A percentile compares a stretch with the other conserved stretches of the same genome.
Evolutionary conservation across 768 basidiomycete species (phyloP).

Genomic region (Auricularia sp.): DNA sequence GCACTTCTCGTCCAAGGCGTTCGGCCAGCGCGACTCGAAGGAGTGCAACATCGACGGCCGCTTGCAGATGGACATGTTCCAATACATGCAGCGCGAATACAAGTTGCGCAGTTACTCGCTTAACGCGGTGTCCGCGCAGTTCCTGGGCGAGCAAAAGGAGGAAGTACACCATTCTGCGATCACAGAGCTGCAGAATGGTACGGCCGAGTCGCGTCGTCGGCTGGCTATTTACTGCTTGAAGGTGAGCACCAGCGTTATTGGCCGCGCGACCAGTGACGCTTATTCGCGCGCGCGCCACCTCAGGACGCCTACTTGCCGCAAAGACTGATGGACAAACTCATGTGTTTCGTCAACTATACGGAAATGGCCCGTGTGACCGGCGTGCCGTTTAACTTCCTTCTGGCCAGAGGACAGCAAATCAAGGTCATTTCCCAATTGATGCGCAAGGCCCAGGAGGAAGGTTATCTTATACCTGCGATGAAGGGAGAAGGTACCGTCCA

Average conservation of each 20-base stretch:
- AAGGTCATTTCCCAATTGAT: conserved; percentile 95
- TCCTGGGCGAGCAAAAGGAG: conserved; percentile 97
- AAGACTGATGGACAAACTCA: conserved; percentile 89
- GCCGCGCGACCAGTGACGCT: too few relatives aligned
- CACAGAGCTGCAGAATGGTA: conserved; percentile 95
- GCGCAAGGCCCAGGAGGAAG: conserved; percentile 84
- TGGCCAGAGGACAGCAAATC: conserved; percentile 94
- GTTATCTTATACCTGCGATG: conserved; percentile 77
- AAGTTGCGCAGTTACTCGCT: conserved; percentile 95
- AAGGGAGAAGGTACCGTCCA: conserved; percentile 63
- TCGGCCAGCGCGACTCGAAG: conserved; percentile 93
- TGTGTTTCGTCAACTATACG: conserved; percentile 97
- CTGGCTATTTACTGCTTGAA: conserved; percentile 97
- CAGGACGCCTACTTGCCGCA: conserved; percentile 96
- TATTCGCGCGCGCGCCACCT: too few relatives aligned
- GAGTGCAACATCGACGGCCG: conserved; percentile 86
- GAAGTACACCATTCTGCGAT: conserved; percentile 98
- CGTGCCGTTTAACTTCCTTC: conserved; percentile 95
- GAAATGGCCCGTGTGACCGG: conserved; percentile 99
- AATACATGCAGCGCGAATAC: conserved; percentile 98
- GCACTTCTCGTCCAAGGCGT: conserved; percentile 97
- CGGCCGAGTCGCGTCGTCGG: conserved; percentile 81
- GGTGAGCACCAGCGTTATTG: too few relatives aligned
- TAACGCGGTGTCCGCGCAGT: conserved; percentile 95
- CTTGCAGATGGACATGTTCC: conserved; percentile 88